Percentiles rank a stretch among this genome's conserved stretches.
phyloP scores from a whole-genome alignment of 139 green algal species.

The Tetraselmis chui region DNA sequence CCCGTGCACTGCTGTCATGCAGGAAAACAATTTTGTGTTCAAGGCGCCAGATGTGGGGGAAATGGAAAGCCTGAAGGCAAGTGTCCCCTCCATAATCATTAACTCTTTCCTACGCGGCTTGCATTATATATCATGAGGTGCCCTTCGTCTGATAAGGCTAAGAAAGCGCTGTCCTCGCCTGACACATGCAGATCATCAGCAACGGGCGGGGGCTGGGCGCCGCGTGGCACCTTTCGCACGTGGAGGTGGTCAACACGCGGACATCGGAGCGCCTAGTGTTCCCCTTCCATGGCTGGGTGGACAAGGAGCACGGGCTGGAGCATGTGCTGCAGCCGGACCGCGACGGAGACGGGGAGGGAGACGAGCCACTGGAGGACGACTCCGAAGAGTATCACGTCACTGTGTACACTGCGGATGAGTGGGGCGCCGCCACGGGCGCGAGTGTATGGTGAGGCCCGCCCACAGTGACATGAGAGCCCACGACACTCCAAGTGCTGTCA shows the following conservation, averaged over 20 bases:
- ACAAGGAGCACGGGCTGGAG: not conserved
- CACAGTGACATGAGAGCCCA: too few species aligned
- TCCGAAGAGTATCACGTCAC: conserved; percentile 31
- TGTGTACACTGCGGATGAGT: conserved; percentile 37
- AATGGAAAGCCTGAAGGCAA: not conserved
- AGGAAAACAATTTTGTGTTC: conserved; percentile 6
- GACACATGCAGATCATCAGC: not conserved
- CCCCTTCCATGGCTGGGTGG: not conserved
- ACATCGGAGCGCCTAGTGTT: not conserved
- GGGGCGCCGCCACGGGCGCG: conserved; percentile 38
- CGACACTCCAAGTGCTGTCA: too few species aligned
- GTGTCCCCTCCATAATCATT: too few species aligned
- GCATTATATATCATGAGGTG: too few species aligned
- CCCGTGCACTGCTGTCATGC: conserved; percentile 27
- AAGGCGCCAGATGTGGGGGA: not conserved
- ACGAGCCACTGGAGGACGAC: not conserved
- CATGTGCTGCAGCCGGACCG: not conserved
- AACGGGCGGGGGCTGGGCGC: conserved; percentile 14
- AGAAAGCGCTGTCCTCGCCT: not conserved
- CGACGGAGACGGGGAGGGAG: not conserved
- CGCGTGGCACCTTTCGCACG: conserved; percentile 39
- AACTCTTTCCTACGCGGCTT: too few species aligned
- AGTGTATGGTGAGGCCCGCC: conserved; percentile 27
- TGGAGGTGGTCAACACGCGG: not conserved
- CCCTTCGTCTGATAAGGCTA: not conserved